These are phyloP conservation scores for Chrysoporthe puriensis DNA, from an alignment of 2,329 filamentous ascomycete species.

Conservation along the genomic window DNA sequence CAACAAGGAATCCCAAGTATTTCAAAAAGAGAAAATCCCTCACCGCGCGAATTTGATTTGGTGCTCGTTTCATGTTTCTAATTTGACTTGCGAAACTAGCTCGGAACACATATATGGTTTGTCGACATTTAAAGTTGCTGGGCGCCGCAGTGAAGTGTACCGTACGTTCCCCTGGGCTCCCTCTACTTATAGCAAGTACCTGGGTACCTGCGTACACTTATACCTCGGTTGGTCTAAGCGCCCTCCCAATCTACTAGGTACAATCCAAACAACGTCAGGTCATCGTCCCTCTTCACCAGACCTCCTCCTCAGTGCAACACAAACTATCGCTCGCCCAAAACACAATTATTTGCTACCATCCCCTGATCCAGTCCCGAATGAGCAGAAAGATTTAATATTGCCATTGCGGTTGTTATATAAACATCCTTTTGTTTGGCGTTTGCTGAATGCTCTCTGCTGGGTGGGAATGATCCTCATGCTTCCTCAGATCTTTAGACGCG, in stretches of 20 bases:
- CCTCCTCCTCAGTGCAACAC: neutral
- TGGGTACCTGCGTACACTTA: too few relatives aligned
- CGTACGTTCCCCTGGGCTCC: too few relatives aligned
- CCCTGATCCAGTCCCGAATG: neutral
- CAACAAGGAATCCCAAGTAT: too few relatives aligned
- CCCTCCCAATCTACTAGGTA: neutral
- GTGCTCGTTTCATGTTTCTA: too few relatives aligned
- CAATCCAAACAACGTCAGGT: neutral
- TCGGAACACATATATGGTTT: too few relatives aligned
- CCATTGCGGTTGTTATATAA: neutral
- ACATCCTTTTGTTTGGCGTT: neutral
- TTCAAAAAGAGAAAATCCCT: too few relatives aligned
- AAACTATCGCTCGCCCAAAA: neutral
- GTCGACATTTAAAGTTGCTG: too few relatives aligned
- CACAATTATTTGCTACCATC: neutral
- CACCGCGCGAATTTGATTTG: too few relatives aligned
- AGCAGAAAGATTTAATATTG: neutral
- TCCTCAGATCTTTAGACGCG: neutral
- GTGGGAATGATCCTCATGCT: neutral
- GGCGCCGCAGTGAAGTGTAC: too few relatives aligned
- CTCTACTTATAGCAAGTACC: too few relatives aligned
- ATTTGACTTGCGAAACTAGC: too few relatives aligned
- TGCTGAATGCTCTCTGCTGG: neutral
- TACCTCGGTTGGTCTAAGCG: neutral
- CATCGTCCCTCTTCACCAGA: neutral